Base-by-base conservation (phyloP, 768 basidiomycete species). In the Pleurotus sapidus region DNA sequence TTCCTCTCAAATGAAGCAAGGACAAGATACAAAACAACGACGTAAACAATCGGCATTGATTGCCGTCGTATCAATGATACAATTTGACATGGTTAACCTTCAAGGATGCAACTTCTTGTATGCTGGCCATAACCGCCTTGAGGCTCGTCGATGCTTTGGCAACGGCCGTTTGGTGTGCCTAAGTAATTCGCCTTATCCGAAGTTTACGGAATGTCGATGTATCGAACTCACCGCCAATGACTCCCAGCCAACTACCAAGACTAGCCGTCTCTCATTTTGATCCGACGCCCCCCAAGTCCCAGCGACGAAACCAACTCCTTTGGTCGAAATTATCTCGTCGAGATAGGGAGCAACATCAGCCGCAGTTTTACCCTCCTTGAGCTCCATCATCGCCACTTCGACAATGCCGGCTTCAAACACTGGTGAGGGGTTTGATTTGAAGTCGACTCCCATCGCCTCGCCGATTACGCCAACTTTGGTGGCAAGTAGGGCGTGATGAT, bases 181-280 rank as follows among this genome's bases (percentile, higher is more conserved):
- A n/a, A 8, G 11, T 30, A 30, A 30, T 11, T 30, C 30, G 30
- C 30, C 8, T 43, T 43, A n/a, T n/a, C 42, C 42, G 15, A 43
- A 43, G 5, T n/a, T 43, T 43, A 7, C 11, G 2, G 5, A 43
- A n/a, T 3, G n/a, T n/a, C 4, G 15, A 14, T 8, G n/a, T 4
- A 43, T 43, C 42, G 20, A 43, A 43, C 42, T 43, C 2, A 43
- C 42, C 1, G 15, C 42, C 2, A 43, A 43, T n/a, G 49, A 50
- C n/a, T 50, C 49, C 49, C 51, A 53, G 8, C 51, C 51, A 9
- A 39, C n/a, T 9, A 25, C 23, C 51, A 53, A n/a, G 11, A 53
- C 39, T 8, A 39, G 24, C 17, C 30, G 30, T 11, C 51, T 39
- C n/a, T 53, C 51, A 1, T 20, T 37, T 17, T 39, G 12, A 37